Evolutionary conservation across 2,329 filamentous ascomycete genomes (phyloP).

Genomic region (Penicillium sclerotigenum): DNA sequence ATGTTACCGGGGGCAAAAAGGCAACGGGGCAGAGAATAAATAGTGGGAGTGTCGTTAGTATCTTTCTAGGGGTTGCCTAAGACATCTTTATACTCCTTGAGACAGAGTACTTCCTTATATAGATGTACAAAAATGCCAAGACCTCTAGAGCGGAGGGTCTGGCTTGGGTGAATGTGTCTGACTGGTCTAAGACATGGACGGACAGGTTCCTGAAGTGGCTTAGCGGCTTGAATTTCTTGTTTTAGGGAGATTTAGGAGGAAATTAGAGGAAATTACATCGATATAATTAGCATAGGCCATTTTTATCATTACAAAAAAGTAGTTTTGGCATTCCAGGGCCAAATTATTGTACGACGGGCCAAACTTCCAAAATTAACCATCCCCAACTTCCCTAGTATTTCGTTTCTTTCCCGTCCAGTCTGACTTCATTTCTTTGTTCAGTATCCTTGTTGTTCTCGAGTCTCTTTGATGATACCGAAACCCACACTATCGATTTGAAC

Average conservation of each 20-base stretch:
- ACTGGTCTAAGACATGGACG: constrained; percentile 5
- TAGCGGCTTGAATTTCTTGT: constrained; percentile 1
- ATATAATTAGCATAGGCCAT: not conserved
- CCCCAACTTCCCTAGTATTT: not conserved
- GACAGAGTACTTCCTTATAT: not conserved
- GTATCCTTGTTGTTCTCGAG: not conserved
- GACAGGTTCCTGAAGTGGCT: not conserved
- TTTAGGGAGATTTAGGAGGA: not conserved
- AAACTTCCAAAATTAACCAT: constrained; percentile 7
- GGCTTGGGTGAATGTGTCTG: too few relatives aligned
- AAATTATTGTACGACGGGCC: constrained; percentile 3
- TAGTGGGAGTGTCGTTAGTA: not conserved
- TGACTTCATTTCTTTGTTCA: not conserved
- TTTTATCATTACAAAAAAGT: too few relatives aligned
- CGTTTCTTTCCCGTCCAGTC: not conserved
- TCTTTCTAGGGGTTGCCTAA: not conserved
- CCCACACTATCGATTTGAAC: constrained; percentile 7
- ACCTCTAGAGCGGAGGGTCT: constrained; percentile 7
- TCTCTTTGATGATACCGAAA: not conserved
- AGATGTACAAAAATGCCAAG: constrained; percentile 1
- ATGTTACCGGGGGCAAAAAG: not conserved
- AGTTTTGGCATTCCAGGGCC: not conserved
- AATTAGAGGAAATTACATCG: not conserved
- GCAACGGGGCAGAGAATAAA: not conserved
- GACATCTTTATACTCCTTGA: too few relatives aligned